These are phyloP conservation scores for Infundibulicybe gibba DNA, from an alignment of 768 basidiomycete species.

Conservation along the genomic window DNA sequence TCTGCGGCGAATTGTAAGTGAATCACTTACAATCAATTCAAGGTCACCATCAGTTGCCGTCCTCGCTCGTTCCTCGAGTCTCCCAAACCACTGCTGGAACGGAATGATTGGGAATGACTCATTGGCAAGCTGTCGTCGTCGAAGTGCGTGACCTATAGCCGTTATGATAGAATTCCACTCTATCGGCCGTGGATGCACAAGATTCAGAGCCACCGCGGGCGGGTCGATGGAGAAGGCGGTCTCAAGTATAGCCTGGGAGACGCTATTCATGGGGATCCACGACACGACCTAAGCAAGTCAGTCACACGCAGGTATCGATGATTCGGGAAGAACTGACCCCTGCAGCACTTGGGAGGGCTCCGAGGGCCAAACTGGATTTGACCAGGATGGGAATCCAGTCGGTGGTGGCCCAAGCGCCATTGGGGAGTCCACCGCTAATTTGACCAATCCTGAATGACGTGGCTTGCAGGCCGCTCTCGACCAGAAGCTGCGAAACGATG, in stretches of 20 bases:
- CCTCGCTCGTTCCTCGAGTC: conserved; percentile 8
- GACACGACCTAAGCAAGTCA: conserved; percentile 12
- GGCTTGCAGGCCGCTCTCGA: no score
- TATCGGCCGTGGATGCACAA: conserved; percentile 29
- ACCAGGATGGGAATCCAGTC: no score
- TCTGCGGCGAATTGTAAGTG: background rate
- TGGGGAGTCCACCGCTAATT: no score
- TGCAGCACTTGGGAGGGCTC: conserved; percentile 25
- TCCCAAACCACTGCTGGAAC: conserved; percentile 16
- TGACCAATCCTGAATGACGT: conserved; percentile 32
- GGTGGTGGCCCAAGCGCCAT: no score
- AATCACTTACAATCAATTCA: background rate
- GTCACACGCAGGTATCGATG: no score
- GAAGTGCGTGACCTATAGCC: background rate
- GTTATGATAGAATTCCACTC: conserved; percentile 13
- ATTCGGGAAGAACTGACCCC: conserved; percentile 23
- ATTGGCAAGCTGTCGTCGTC: background rate
- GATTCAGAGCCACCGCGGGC: conserved; percentile 18
- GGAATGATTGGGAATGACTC: conserved; percentile 8
- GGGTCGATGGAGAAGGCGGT: conserved; percentile 18
- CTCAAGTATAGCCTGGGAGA: conserved; percentile 21
- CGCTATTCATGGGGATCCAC: conserved; percentile 25
- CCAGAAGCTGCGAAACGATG: no score
- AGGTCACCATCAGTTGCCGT: background rate
- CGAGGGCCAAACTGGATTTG: no score